Evolutionary conservation across 2,329 filamentous ascomycete genomes (phyloP).

Genomic region (Mycogone perniciosa): DNA sequence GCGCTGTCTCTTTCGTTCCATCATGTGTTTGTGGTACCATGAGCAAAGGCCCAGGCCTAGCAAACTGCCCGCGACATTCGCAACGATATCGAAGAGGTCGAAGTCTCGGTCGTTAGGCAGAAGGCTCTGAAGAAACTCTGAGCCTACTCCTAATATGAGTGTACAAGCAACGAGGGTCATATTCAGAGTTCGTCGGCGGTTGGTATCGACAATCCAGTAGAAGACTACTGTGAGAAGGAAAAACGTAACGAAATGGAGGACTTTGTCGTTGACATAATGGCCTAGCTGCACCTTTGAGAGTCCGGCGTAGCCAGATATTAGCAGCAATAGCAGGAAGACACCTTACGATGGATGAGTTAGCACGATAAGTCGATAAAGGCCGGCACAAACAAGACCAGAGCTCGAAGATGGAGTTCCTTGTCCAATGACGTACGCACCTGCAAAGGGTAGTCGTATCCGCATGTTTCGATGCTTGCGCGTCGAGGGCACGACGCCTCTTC

Average conservation of each 20-base stretch:
- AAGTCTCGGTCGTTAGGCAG: slow-evolving; percentile 66
- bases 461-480: slow-evolving; percentile 38
- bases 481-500: background rate
- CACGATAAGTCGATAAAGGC: background rate
- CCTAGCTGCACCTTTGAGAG: slow-evolving; percentile 59
- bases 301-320: slow-evolving; percentile 72
- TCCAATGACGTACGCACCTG: slow-evolving; percentile 52
- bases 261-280: slow-evolving; percentile 73
- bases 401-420: background rate
- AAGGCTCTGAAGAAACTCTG: slow-evolving; percentile 68
- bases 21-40: slow-evolving; percentile 94
- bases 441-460: slow-evolving; percentile 84
- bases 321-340: slow-evolving; percentile 62
- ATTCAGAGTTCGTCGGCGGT: slow-evolving; percentile 76
- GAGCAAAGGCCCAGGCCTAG: slow-evolving; percentile 66
- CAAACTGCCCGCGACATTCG: slow-evolving; percentile 76
- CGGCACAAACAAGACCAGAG: background rate
- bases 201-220: slow-evolving; percentile 96
- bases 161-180: slow-evolving; percentile 79
- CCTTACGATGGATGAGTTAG: slow-evolving; percentile 37
- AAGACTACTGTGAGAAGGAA: slow-evolving; percentile 81
- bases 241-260: slow-evolving; percentile 81
- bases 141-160: slow-evolving; percentile 61
- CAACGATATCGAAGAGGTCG: slow-evolving; percentile 79
- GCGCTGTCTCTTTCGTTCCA: slow-evolving; percentile 73